phyloP scores from a whole-genome alignment of 768 basidiomycete genomes.

The Infundibulicybe gibba region DNA sequence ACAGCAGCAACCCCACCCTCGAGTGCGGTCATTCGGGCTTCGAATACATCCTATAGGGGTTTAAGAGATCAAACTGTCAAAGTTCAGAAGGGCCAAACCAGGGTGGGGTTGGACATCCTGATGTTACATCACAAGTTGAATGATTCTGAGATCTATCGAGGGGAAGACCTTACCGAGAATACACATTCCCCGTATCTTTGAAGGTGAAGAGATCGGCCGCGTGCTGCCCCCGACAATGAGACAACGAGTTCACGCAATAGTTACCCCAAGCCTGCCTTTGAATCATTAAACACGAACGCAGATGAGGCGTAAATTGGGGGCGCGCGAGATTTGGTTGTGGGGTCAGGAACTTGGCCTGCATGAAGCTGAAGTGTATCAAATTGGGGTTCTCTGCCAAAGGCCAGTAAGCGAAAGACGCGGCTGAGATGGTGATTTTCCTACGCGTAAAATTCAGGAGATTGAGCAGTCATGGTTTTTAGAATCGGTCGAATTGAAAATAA shows the following conservation, averaged over 20 bases:
- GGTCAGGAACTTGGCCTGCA: constrained; percentile 50
- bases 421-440: background rate
- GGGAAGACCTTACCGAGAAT: no score
- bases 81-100: constrained; percentile 20
- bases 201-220: constrained; percentile 51
- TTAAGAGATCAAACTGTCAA: no score
- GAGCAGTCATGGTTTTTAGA: no score
- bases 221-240: constrained; percentile 26
- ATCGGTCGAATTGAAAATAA: no score
- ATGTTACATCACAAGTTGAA: no score
- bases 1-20: constrained; percentile 63
- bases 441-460: background rate
- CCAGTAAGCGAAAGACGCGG: background rate
- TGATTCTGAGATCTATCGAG: no score
- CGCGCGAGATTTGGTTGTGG: constrained; percentile 55
- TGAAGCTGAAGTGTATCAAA: constrained; percentile 43
- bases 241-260: background rate
- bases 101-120: constrained; percentile 46
- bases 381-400: background rate
- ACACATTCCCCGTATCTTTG: constrained; percentile 12
- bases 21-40: constrained; percentile 59
- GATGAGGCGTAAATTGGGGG: constrained; percentile 61
- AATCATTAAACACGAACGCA: constrained; percentile 54
- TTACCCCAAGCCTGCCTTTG: background rate
- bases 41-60: constrained; percentile 47